Evolutionary conservation across 2,329 filamentous ascomycete genomes (phyloP).

Genomic region (Microdochium nivale): DNA sequence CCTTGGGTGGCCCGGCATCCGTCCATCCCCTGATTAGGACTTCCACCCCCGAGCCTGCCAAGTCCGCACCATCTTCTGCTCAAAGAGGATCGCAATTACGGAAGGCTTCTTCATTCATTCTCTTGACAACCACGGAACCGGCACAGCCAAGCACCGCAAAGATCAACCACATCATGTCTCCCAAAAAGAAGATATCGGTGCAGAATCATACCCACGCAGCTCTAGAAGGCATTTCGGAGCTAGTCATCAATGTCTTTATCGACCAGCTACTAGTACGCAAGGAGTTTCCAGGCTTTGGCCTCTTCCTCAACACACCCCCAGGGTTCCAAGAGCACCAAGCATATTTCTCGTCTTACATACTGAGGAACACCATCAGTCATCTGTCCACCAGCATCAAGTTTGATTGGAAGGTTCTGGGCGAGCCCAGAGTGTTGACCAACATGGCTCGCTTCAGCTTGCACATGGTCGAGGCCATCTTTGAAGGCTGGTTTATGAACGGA

Average conservation of each 20-base stretch:
- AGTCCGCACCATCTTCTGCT: conserved; percentile 23
- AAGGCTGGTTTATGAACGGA: conserved; percentile 93
- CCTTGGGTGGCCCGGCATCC: conserved; percentile 52
- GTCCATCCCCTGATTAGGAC: conserved; percentile 67
- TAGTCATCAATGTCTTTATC: conserved; percentile 71
- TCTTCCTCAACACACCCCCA: conserved; percentile 83
- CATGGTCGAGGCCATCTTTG: conserved; percentile 83
- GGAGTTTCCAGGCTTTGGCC: conserved; percentile 79
- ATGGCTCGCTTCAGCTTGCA: conserved; percentile 73
- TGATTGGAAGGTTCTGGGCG: conserved; percentile 63
- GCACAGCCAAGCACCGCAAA: conserved; percentile 52
- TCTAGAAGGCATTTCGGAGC: conserved; percentile 66
- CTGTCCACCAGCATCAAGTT: conserved; percentile 62
- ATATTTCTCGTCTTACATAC: conserved; percentile 86
- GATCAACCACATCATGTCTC: conserved; percentile 54
- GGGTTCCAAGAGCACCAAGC: conserved; percentile 92
- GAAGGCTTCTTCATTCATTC: conserved; percentile 83
- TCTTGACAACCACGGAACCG: conserved; percentile 65
- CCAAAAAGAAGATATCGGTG: conserved; percentile 40
- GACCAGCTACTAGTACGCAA: conserved; percentile 81
- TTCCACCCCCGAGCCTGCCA: conserved; percentile 45
- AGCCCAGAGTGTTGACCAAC: conserved; percentile 81
- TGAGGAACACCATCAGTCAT: conserved; percentile 65
- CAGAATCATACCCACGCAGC: conserved; percentile 58
- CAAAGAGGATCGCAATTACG: conserved; percentile 55